phyloP scores from a whole-genome alignment of 2,329 filamentous ascomycete species.

The Zelopaecilomyces penicillatus region DNA sequence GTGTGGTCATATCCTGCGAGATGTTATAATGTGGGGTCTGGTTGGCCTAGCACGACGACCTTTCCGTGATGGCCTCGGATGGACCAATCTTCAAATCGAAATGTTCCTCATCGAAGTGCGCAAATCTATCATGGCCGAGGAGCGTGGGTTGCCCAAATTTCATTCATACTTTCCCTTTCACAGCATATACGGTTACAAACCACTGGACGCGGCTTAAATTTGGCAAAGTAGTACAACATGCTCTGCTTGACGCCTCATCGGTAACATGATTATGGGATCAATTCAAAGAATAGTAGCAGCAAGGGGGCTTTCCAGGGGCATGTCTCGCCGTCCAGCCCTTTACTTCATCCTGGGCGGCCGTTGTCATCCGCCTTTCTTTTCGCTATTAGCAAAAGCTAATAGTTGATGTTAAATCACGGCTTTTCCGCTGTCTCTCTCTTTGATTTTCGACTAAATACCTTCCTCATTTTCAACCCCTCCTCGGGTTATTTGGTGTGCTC shows the following conservation, averaged over 20 bases:
- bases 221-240: background rate
- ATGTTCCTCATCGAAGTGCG: constrained; percentile 36
- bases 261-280: too few relatives aligned
- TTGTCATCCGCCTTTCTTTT: too few relatives aligned
- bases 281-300: too few relatives aligned
- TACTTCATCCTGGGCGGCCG: too few relatives aligned
- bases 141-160: constrained; percentile 23
- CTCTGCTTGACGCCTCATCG: background rate
- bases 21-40: constrained; percentile 32
- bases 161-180: constrained; percentile 34
- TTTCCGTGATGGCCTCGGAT: constrained; percentile 30
- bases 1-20: constrained; percentile 38
- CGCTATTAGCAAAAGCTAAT: too few relatives aligned
- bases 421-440: too few relatives aligned
- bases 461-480: too few relatives aligned
- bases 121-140: constrained; percentile 25
- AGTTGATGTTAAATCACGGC: too few relatives aligned
- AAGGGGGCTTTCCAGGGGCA: too few relatives aligned
- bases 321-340: too few relatives aligned
- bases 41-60: constrained; percentile 30
- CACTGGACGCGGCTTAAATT: constrained; percentile 13
- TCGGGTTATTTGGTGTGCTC: too few relatives aligned
- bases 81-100: constrained; percentile 34
- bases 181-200: constrained; percentile 31
- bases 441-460: too few relatives aligned